Evolutionary conservation across 441 rosid genomes (phyloP), one percentile per base, ranked within the genome.

Genomic region (California macrophylla): DNA sequence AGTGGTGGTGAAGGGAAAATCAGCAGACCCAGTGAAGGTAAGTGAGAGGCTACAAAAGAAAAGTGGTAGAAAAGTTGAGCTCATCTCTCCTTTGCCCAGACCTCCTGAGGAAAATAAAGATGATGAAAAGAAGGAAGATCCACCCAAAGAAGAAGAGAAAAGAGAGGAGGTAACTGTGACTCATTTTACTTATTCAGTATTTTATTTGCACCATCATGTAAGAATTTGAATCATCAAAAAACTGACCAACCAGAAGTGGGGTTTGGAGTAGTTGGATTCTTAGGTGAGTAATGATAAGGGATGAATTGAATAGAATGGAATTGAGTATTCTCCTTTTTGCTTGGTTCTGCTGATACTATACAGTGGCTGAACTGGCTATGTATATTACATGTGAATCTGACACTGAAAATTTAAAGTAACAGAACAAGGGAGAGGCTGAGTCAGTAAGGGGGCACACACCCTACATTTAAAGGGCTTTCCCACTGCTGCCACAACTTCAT

Each of bases 1-100:
- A 69, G 87, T 84, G 66, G 83, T 84, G 79, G 87, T 84, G 75
- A 84, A 79, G 69, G 87, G 87, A 25, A 84, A 84, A 69, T 23
- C 72, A 20, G 87, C 81, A 29, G 81, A 84, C 72, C 85, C 87
- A 21, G 72, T 60, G 29, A 79, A 81, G 72, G 81, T 84, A 24
- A 74, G 78, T 32, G 78, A 84, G 72, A 80, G 85, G 67, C 71
- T 84, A 13, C 78, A 76, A 36, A 81, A 79, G 81, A 84, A 84
- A 71, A 81, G 83, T 54, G 85, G 87, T 15, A 75, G 76, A 29
- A 84, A 78, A 73, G 87, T 84, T 38, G 87, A 81, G 81, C 15
- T 84, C 2, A 71, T 84, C 75, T 84, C 87, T 0, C 87, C 87
- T 9, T 66, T 81, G 78, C 85, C 85, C 6, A 74, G 74, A 42